Conservation (phyloP, 306 rosid species). For the Casuarina equisetifolia region DNA sequence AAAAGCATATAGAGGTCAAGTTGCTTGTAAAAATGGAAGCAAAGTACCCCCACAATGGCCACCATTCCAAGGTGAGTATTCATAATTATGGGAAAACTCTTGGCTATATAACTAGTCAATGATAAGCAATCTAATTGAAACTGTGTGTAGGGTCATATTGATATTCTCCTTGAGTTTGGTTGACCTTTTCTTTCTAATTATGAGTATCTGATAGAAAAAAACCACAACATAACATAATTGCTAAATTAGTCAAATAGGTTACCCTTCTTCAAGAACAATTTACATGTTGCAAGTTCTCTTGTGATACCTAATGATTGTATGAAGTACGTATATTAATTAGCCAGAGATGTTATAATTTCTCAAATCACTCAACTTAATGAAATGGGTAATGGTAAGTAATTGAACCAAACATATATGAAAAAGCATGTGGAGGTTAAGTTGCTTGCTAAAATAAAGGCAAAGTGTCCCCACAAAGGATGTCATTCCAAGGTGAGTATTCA, state of each 20-base stretch:
- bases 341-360: neutral
- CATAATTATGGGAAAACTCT: slow-evolving; percentile 40
- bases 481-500: slow-evolving; percentile 40
- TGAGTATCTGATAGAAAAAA: too few relatives aligned
- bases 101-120: slow-evolving; percentile 41
- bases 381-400: too few relatives aligned
- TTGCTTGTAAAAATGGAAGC: slow-evolving; percentile 42
- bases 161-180: too few relatives aligned
- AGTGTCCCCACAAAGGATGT: slow-evolving; percentile 59
- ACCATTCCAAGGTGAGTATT: slow-evolving; percentile 41
- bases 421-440: slow-evolving; percentile 56
- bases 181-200: too few relatives aligned
- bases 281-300: too few relatives aligned
- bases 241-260: too few relatives aligned
- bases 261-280: too few relatives aligned
- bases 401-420: slow-evolving; percentile 44
- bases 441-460: slow-evolving; percentile 39
- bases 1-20: slow-evolving; percentile 55
- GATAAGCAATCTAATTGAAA: too few relatives aligned
- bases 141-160: too few relatives aligned
- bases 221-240: too few relatives aligned
- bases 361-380: slow-evolving; percentile 18
- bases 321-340: too few relatives aligned
- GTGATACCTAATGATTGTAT: too few relatives aligned
- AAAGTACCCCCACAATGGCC: slow-evolving; percentile 49